phyloP scores from a whole-genome alignment of 257 asterid genomes.

The Cordia subcordata region DNA sequence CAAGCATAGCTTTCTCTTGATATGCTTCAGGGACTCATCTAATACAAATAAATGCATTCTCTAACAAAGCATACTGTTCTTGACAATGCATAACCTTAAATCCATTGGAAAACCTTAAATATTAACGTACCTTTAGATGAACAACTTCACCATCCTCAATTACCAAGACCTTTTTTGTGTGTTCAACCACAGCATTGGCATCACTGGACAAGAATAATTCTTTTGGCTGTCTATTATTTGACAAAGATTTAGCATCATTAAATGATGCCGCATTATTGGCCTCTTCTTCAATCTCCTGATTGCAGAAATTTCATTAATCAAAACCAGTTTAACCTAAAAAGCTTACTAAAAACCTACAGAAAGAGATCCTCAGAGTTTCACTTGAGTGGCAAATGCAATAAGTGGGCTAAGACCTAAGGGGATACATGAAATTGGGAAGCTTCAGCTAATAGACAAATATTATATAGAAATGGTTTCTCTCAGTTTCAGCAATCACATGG shows the following conservation, averaged over 20 bases:
- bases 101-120: slow-evolving; percentile 2
- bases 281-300: slow-evolving; percentile 62
- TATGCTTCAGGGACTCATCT: no score
- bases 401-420: no score
- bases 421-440: no score
- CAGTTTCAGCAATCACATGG: no score
- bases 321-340: slow-evolving; percentile 7
- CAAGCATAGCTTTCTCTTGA: slow-evolving; percentile 2
- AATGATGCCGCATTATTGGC: slow-evolving; percentile 49
- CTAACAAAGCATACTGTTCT: neutral
- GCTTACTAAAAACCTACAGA: no score
- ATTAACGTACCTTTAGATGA: slow-evolving; percentile 62
- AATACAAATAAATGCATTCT: no score
- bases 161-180: slow-evolving; percentile 83
- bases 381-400: no score
- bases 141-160: slow-evolving; percentile 87
- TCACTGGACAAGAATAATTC: slow-evolving; percentile 87
- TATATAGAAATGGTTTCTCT: no score
- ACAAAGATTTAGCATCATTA: slow-evolving; percentile 51
- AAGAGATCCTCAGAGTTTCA: no score
- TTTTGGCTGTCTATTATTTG: slow-evolving; percentile 62
- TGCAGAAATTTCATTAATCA: slow-evolving; percentile 11
- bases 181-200: slow-evolving; percentile 90
- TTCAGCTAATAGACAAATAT: no score
- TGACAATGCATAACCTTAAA: neutral